A percentile compares a stretch with the other conserved stretches of the same genome.
Evolutionary conservation across 805 yeast species (phyloP).

Genomic region (Yarrowia divulgata): DNA sequence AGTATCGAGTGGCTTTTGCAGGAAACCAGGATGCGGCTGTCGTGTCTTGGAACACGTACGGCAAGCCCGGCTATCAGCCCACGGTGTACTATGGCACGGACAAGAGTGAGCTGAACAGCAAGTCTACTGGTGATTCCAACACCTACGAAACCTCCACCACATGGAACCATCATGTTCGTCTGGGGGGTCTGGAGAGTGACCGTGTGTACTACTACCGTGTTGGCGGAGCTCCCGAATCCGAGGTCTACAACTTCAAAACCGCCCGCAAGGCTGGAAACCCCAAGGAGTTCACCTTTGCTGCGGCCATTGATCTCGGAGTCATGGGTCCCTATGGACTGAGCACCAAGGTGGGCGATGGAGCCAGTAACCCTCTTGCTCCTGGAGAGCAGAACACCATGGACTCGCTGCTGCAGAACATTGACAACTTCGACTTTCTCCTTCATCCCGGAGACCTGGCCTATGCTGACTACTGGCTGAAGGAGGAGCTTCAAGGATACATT

Average conservation of each 20-base stretch:
- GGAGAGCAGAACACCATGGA: slow-evolving; percentile 43
- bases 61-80: slow-evolving; percentile 42
- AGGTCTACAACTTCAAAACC: slow-evolving; percentile 40
- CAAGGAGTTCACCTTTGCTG: slow-evolving; percentile 38
- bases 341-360: slow-evolving; percentile 30
- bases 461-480: slow-evolving; percentile 49
- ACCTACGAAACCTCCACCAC: slow-evolving; percentile 46
- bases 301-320: slow-evolving; percentile 37
- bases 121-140: slow-evolving; percentile 41
- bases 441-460: slow-evolving; percentile 50
- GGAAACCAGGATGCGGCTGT: slow-evolving; percentile 23
- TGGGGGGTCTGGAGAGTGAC: slow-evolving; percentile 44
- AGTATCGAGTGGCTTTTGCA: slow-evolving; percentile 31
- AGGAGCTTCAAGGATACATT: slow-evolving; percentile 41
- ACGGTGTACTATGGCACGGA: slow-evolving; percentile 45
- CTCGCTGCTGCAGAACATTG: slow-evolving; percentile 41
- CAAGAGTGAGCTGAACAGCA: slow-evolving; percentile 35
- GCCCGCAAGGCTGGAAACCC: slow-evolving; percentile 41
- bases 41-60: slow-evolving; percentile 46
- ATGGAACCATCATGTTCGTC: slow-evolving; percentile 46
- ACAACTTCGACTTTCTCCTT: slow-evolving; percentile 45
- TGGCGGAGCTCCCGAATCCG: slow-evolving; percentile 41
- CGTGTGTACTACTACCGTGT: slow-evolving; percentile 48
- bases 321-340: slow-evolving; percentile 40
- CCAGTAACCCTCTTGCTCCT: slow-evolving; percentile 12